A percentile compares a stretch with the other conserved stretches of the same genome.
These are phyloP conservation scores for Xerocomus brunneocitrinus DNA, from an alignment of 768 basidiomycete genomes.

Conservation along the genomic window DNA sequence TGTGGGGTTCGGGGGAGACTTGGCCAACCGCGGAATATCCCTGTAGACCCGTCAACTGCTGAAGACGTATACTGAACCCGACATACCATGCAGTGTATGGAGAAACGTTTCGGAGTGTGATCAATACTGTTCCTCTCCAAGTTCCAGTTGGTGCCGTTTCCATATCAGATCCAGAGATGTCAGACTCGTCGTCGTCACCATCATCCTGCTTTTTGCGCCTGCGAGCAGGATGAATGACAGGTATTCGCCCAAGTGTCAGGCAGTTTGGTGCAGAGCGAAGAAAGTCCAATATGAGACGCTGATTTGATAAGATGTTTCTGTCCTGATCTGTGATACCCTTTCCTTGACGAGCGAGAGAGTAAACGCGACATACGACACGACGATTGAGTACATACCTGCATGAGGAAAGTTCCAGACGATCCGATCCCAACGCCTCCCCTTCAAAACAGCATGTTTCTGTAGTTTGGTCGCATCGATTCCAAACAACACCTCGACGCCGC, in stretches of 20 bases:
- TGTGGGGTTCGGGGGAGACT: constrained; percentile 59
- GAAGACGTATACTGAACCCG: constrained; percentile 4
- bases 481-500: constrained; percentile 72
- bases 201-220: constrained; percentile 43
- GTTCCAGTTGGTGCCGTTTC: constrained; percentile 1
- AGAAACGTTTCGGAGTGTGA: constrained; percentile 80
- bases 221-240: constrained; percentile 35
- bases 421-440: constrained; percentile 64
- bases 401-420: constrained; percentile 97
- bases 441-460: constrained; percentile 53
- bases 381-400: constrained; percentile 56
- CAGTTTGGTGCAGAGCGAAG: constrained; percentile 65
- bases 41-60: constrained; percentile 34
- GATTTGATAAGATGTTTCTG: constrained; percentile 88
- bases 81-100: constrained; percentile 86
- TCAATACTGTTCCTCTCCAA: constrained; percentile 67
- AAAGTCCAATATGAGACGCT: constrained; percentile 77
- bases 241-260: constrained; percentile 54
- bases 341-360: constrained; percentile 38
- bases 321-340: constrained; percentile 92
- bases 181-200: constrained; percentile 40
- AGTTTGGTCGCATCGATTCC: constrained; percentile 80
- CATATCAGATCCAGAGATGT: constrained; percentile 14
- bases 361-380: background rate
- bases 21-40: constrained; percentile 73